phyloP scores from a whole-genome alignment of 2,329 filamentous ascomycete species.

The Laburnicola sp. region DNA sequence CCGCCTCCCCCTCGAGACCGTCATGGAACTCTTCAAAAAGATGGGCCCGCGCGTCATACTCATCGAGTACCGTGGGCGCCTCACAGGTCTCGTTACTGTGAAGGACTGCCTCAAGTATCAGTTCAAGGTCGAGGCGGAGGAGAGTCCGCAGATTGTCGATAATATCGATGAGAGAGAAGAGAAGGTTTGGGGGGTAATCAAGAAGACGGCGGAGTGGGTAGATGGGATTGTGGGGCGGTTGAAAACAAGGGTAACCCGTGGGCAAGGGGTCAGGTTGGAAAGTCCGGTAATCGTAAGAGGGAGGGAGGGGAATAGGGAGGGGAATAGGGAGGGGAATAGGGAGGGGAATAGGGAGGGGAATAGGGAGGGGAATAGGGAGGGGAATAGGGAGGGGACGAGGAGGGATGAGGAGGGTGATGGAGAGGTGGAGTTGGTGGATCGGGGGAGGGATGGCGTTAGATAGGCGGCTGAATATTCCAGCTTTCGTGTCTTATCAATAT shows the following conservation, averaged over 20 bases:
- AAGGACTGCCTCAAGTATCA: constrained; percentile 98
- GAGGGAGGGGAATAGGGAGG: constrained; percentile 4
- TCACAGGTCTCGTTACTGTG: constrained; percentile 86
- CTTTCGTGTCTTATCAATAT: not conserved
- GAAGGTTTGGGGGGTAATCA: constrained; percentile 28
- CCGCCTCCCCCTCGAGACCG: constrained; percentile 87
- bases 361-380: constrained; percentile 4
- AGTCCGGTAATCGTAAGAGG: constrained; percentile 23
- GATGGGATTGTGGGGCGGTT: constrained; percentile 22
- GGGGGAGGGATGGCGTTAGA: constrained; percentile 16
- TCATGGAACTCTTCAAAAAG: constrained; percentile 98
- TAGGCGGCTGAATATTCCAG: not conserved
- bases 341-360: constrained; percentile 13
- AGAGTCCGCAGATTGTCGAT: constrained; percentile 57
- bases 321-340: constrained; percentile 13
- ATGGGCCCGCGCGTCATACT: constrained; percentile 93
- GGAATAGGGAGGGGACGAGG: constrained; percentile 14
- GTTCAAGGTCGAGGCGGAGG: constrained; percentile 89
- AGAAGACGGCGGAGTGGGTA: constrained; percentile 21
- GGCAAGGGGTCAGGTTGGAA: constrained; percentile 29
- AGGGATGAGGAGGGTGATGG: constrained; percentile 12
- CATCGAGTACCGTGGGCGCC: constrained; percentile 82
- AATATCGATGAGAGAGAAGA: constrained; percentile 37
- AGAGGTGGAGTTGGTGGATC: constrained; percentile 30
- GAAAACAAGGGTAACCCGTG: constrained; percentile 18